Conservation (phyloP, 768 basidiomycete species). For the Suillus plorans region DNA sequence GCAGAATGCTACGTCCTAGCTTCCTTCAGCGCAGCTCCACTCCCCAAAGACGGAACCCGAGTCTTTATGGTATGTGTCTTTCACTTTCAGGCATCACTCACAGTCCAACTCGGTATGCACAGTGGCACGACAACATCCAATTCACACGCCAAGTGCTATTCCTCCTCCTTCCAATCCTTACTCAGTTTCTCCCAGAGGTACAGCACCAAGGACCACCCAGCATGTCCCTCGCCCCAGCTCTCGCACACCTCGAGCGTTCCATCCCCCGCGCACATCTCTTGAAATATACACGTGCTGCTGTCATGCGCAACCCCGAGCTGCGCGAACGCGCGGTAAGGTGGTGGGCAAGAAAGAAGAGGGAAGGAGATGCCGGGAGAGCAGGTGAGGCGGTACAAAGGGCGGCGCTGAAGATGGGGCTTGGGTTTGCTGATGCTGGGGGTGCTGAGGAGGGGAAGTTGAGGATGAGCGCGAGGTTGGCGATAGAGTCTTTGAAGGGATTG, state of each 20-base stretch:
- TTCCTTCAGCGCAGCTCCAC: constrained; percentile 45
- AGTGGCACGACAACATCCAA: constrained; percentile 70
- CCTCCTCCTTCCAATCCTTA: constrained; percentile 51
- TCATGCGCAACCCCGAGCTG: constrained; percentile 51
- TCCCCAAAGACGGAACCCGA: constrained; percentile 38
- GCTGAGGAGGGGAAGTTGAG: constrained; percentile 25
- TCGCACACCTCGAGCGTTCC: constrained; percentile 33
- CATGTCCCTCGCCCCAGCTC: constrained; percentile 19
- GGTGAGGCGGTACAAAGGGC: constrained; percentile 46
- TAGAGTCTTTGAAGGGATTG: constrained; percentile 26
- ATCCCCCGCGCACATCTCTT: constrained; percentile 52
- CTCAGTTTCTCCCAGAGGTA: constrained; percentile 36
- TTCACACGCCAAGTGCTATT: constrained; percentile 57
- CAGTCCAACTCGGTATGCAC: not conserved
- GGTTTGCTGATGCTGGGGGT: constrained; percentile 24
- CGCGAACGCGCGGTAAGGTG: constrained; percentile 48
- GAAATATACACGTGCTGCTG: constrained; percentile 55
- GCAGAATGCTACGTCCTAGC: constrained; percentile 55
- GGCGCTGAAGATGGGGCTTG: constrained; percentile 47
- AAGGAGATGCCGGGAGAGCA: constrained; percentile 49
- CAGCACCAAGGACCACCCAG: constrained; percentile 30
- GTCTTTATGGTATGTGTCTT: constrained; percentile 39
- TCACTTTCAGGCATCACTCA: not conserved
- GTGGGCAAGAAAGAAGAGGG: constrained; percentile 57
- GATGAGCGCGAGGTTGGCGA: constrained; percentile 23